These are phyloP conservation scores for Pythium phragmitis DNA, from an alignment of 352 stramenopile species.

Conservation along the genomic window DNA sequence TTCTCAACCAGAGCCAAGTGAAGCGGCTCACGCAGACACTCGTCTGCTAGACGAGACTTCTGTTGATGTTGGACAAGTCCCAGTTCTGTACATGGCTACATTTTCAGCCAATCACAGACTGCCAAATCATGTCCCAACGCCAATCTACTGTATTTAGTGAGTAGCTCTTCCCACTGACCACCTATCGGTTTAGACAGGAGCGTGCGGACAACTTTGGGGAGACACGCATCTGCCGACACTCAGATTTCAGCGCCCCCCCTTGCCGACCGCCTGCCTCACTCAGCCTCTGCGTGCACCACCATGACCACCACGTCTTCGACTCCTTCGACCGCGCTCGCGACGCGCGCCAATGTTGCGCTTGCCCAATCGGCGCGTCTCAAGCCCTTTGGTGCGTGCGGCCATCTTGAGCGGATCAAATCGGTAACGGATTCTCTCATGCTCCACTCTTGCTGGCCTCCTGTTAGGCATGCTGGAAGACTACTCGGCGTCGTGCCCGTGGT, in stretches of 20 bases:
- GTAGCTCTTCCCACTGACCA: not conserved
- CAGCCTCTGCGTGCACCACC: not conserved
- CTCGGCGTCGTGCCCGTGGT: constrained; percentile 62
- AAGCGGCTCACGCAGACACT: constrained; percentile 22
- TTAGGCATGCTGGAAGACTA: constrained; percentile 53
- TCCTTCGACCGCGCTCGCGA: constrained; percentile 3
- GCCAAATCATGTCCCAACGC: constrained; percentile 2
- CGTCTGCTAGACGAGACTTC: constrained; percentile 5
- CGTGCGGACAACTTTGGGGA: not conserved
- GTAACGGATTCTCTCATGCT: not conserved
- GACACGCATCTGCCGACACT: not conserved
- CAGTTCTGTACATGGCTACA: not conserved
- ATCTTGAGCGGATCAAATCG: too few species aligned
- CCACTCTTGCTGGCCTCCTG: not conserved
- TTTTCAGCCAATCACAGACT: constrained; percentile 1
- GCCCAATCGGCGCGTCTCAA: constrained; percentile 31
- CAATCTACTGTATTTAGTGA: constrained; percentile 4
- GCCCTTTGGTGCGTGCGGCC: constrained; percentile 34
- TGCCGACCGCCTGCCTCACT: not conserved
- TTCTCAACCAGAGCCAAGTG: constrained; percentile 22
- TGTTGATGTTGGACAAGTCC: not conserved
- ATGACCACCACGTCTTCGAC: not conserved
- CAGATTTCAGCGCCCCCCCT: not conserved
- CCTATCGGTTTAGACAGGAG: constrained; percentile 5
- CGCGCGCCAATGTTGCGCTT: constrained; percentile 17